Evolutionary conservation across 495 filamentous ascomycete genomes (phyloP).

Genomic region (Margaritispora aquatica): DNA sequence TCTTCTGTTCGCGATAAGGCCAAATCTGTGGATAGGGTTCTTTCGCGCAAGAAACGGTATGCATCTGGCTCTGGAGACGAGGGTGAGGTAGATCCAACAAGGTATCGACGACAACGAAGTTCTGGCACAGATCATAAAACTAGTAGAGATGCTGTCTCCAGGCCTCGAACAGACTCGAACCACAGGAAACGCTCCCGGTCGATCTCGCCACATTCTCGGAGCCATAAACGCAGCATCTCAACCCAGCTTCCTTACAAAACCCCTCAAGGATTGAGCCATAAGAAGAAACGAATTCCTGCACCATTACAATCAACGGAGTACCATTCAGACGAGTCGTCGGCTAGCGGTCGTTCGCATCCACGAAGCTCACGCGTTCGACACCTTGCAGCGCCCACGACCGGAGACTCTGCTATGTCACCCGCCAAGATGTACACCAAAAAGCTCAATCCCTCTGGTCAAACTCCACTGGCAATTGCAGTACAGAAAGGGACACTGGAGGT

Average conservation of each 20-base stretch:
- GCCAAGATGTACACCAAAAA: constrained; percentile 76
- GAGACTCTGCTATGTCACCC: constrained; percentile 53
- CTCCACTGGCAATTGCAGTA: constrained; percentile 75
- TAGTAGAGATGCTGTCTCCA: constrained; percentile 9
- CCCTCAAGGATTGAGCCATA: constrained; percentile 45
- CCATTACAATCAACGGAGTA: constrained; percentile 62
- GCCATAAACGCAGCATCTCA: constrained; percentile 58
- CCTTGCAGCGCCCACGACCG: constrained; percentile 50
- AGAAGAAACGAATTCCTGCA: constrained; percentile 49
- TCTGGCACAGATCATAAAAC: constrained; percentile 20
- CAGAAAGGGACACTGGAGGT: constrained; percentile 67
- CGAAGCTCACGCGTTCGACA: constrained; percentile 60
- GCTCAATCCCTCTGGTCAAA: constrained; percentile 79
- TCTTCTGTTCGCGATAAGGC: constrained; percentile 16
- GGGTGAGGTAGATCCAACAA: constrained; percentile 9
- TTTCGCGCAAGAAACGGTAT: constrained; percentile 16
- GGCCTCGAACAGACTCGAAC: constrained; percentile 4
- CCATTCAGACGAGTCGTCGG: constrained; percentile 68
- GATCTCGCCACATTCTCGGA: constrained; percentile 52
- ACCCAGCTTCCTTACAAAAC: constrained; percentile 43
- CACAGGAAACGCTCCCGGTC: constrained; percentile 46
- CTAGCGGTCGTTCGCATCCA: constrained; percentile 62
- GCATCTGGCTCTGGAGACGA: constrained; percentile 20
- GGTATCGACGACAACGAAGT: constrained; percentile 16
- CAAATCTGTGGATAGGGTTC: constrained; percentile 22